Evolutionary conservation across 2,329 filamentous ascomycete species (phyloP).

Genomic region (Zymoseptoria ardabiliae): DNA sequence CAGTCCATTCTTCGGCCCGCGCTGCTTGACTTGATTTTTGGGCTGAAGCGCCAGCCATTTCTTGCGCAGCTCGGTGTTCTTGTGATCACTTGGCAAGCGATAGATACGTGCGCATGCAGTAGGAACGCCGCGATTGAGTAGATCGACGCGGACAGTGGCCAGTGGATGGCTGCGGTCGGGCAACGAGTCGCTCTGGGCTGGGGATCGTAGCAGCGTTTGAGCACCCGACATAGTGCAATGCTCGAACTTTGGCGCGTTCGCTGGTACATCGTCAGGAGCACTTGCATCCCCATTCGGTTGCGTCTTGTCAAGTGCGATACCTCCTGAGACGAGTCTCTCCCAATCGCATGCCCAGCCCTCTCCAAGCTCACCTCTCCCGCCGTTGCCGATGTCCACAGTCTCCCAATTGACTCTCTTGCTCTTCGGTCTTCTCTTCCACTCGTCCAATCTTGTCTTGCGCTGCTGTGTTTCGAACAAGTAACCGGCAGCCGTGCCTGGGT

Average conservation of each 20-base stretch:
- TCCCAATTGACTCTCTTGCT: slow-evolving; percentile 72
- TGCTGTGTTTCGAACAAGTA: slow-evolving; percentile 68
- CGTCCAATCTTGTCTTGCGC: slow-evolving; percentile 49
- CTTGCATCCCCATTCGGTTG: not conserved
- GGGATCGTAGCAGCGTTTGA: not conserved
- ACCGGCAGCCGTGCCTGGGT: slow-evolving; percentile 70
- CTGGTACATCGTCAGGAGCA: not conserved
- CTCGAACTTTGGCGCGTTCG: not conserved
- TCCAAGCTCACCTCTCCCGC: slow-evolving; percentile 74
- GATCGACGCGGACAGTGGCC: slow-evolving; percentile 58
- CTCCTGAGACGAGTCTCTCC: slow-evolving; percentile 52
- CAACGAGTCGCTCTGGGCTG: not conserved
- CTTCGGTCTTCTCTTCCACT: slow-evolving; percentile 73
- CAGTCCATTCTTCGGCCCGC: slow-evolving; percentile 17
- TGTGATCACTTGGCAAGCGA: slow-evolving; percentile 56
- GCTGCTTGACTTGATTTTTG: slow-evolving; percentile 19
- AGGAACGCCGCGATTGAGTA: slow-evolving; percentile 64
- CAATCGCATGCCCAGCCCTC: slow-evolving; percentile 78
- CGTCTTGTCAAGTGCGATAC: not conserved
- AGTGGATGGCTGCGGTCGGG: slow-evolving; percentile 33
- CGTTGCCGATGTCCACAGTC: slow-evolving; percentile 64
- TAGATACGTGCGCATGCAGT: slow-evolving; percentile 74
- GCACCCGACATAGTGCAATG: not conserved
- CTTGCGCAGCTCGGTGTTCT: slow-evolving; percentile 45
- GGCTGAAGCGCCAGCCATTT: slow-evolving; percentile 63